A percentile compares a stretch with the other conserved stretches of the same genome.
Evolutionary conservation across 1,139 yeast genomes (phyloP).

Genomic region (Hanseniaspora uvarum): DNA sequence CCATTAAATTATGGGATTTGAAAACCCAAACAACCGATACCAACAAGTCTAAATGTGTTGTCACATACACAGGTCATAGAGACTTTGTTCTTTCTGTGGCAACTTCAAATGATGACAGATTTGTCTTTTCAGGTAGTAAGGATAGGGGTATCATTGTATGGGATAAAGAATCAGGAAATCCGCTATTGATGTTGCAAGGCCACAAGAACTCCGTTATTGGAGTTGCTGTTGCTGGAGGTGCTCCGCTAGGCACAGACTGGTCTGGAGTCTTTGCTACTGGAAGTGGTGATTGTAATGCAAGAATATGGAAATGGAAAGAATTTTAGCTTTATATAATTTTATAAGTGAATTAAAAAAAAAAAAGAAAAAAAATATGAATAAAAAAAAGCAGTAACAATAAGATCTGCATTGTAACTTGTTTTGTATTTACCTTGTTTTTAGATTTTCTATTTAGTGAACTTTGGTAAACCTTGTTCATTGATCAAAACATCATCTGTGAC

Average conservation of each 20-base stretch:
- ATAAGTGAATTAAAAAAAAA: too few species aligned
- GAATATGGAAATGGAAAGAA: slow-evolving; percentile 65
- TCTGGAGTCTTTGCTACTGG: slow-evolving; percentile 84
- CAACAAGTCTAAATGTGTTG: slow-evolving; percentile 63
- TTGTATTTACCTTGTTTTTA: neutral
- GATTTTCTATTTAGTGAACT: slow-evolving; percentile 19
- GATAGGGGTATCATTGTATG: slow-evolving; percentile 96
- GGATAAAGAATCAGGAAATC: slow-evolving; percentile 90
- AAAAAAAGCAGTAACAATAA: neutral
- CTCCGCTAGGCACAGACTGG: slow-evolving; percentile 45
- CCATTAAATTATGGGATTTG: slow-evolving; percentile 91
- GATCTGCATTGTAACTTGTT: neutral
- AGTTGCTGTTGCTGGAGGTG: slow-evolving; percentile 78
- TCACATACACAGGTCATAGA: slow-evolving; percentile 90
- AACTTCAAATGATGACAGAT: slow-evolving; percentile 86
- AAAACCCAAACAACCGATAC: slow-evolving; percentile 35
- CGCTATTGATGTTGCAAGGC: slow-evolving; percentile 90
- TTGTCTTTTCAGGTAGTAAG: slow-evolving; percentile 87
- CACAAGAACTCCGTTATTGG: slow-evolving; percentile 93
- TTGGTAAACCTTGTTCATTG: slow-evolving; percentile 41
- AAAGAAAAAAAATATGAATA: neutral
- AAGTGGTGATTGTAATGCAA: slow-evolving; percentile 93
- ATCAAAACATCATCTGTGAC: slow-evolving; percentile 45
- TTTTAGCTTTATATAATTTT: neutral
- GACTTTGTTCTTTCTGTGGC: slow-evolving; percentile 93